Evolutionary conservation across 306 rosid genomes (phyloP), one percentile per base, ranked within the genome.

Genomic region (Senna siamea): DNA sequence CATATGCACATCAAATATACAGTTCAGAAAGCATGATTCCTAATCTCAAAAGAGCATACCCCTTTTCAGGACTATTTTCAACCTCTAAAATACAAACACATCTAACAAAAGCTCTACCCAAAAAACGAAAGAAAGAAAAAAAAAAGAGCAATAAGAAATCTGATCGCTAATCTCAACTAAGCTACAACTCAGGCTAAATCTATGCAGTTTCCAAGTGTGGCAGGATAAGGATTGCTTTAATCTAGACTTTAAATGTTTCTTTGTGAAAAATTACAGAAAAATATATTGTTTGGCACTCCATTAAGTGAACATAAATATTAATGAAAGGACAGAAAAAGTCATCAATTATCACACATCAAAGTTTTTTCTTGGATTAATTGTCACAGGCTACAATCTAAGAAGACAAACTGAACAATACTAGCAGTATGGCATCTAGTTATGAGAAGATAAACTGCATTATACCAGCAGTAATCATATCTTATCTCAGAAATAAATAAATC

Each of bases 291-390:
- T 0, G n/a, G 30, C 32, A 47, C 58, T 50, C 43, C 35, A 57
- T 64, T 43, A 37, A 56, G 34, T 35, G 38, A 73, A 51, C 66
- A n/a, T 13, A 37, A 0, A 48, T 34, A 35, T 23, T 4, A 23
- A 55, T 9, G 38, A 34, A 17, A 19, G 32, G 1, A 35, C 69
- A 30, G 47, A 67, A 63, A 11, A n/a, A 48, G 43, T 26, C 34
- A 22, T 35, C 70, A 73, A 78, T 71, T 15, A 10, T 37, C 53
- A 61, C 72, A 67, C 44, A 60, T 46, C 48, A 53, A 77, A 81
- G 50, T 34, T 32, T 15, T 55, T 15, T 32, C 30, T 32, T 62
- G 9, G 14, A 3, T 28, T 4, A 11, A 73, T 5, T 62, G 7
- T 67, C 55, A 76, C 59, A 56, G 37, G 61, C 35, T 59, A 61